Percentiles rank a stretch among this genome's conserved stretches.
These are phyloP conservation scores for Mesotaenium endlicherianum DNA, from an alignment of 139 green algal species.

Conservation along the genomic window DNA sequence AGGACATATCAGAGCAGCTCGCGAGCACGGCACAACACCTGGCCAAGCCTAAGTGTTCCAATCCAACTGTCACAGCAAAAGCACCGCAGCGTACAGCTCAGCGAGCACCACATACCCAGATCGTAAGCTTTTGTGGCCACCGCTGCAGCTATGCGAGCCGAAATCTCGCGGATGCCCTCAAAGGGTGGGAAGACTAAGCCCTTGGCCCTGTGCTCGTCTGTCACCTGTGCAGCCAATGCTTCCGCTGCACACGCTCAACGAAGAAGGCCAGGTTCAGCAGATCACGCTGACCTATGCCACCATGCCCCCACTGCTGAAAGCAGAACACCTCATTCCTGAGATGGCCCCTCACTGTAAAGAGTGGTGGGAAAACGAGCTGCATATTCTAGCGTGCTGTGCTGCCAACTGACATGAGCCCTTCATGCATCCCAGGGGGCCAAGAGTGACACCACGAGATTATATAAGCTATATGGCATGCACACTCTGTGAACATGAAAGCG, in stretches of 20 bases:
- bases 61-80: background rate
- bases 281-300: background rate
- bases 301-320: background rate
- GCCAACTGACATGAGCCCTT: background rate
- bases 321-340: no score
- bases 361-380: no score
- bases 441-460: background rate
- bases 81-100: background rate
- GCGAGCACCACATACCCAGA: constrained; percentile 1
- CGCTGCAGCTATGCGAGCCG: constrained; percentile 16
- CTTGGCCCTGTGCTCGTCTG: constrained; percentile 32
- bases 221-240: constrained; percentile 23
- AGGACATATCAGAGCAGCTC: background rate
- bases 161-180: constrained; percentile 24
- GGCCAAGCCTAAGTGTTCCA: background rate
- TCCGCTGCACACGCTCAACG: constrained; percentile 22
- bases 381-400: no score
- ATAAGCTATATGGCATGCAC: background rate
- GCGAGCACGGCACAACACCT: background rate
- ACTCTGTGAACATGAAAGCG: no score
- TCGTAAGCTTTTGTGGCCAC: constrained; percentile 39
- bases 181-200: constrained; percentile 41
- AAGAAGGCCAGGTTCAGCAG: background rate
- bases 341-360: background rate
- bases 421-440: background rate